phyloP scores from a whole-genome alignment of 192 early-diverging fungal genomes.

The Backusella luteola region DNA sequence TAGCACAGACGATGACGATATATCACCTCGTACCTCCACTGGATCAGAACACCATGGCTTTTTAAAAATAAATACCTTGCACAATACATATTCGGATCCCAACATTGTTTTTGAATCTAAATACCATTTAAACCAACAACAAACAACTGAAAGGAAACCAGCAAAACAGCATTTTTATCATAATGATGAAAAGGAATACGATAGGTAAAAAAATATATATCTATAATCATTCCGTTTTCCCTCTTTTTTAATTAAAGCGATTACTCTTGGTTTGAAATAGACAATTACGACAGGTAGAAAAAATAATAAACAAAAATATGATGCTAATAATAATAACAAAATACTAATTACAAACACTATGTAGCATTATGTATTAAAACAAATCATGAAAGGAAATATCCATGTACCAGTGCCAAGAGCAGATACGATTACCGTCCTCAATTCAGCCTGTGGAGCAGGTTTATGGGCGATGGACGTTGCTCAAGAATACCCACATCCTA shows the following conservation, averaged over 20 bases:
- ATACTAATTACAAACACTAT: not conserved
- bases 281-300: slow-evolving; percentile 28
- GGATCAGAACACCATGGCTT: not conserved
- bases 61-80: not conserved
- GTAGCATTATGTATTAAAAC: slow-evolving; percentile 35
- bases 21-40: slow-evolving; percentile 9
- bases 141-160: not conserved
- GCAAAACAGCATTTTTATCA: not conserved
- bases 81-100: not conserved
- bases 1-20: not conserved
- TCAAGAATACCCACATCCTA: slow-evolving; percentile 13
- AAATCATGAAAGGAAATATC: slow-evolving; percentile 13
- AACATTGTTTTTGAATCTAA: slow-evolving; percentile 7
- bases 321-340: not conserved
- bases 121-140: not conserved
- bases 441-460: slow-evolving; percentile 25
- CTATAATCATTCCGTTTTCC: not conserved
- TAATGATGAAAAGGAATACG: slow-evolving; percentile 26
- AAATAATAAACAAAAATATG: not conserved
- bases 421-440: not conserved
- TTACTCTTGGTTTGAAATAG: not conserved
- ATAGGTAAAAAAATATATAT: slow-evolving; percentile 9
- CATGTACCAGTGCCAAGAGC: not conserved
- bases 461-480: slow-evolving; percentile 31
- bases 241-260: not conserved